A percentile compares a stretch with the other conserved stretches of the same genome.
phyloP scores from a whole-genome alignment of 768 basidiomycete genomes.

The Clavaria fumosa region DNA sequence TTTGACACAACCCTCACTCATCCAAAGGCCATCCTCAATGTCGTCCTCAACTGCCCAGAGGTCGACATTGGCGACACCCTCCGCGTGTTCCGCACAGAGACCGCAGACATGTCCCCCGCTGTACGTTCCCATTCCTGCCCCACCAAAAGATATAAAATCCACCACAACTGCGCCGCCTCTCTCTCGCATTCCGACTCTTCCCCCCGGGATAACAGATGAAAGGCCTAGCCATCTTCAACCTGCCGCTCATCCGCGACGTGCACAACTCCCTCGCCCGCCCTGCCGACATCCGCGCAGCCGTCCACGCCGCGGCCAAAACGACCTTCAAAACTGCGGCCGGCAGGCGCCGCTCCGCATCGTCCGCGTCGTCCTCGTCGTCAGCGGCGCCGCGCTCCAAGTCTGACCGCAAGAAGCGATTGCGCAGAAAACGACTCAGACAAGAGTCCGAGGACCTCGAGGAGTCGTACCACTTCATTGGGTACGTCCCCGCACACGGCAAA shows the following conservation, averaged over 20 bases:
- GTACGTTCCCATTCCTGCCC: conserved; percentile 22
- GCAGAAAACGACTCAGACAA: conserved; percentile 20
- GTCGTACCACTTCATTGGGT: conserved; percentile 50
- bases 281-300: conserved; percentile 9
- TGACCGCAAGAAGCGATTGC: conserved; percentile 10
- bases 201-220: conserved; percentile 53
- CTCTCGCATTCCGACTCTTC: not conserved
- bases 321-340: conserved; percentile 37
- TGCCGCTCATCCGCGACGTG: conserved; percentile 33
- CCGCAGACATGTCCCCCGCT: conserved; percentile 39
- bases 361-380: conserved; percentile 29
- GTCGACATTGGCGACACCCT: conserved; percentile 34
- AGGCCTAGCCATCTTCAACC: conserved; percentile 45
- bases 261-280: conserved; percentile 51
- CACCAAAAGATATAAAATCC: too few species aligned
- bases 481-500: conserved; percentile 43
- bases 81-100: conserved; percentile 30
- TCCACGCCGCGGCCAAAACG: conserved; percentile 5
- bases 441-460: conserved; percentile 25
- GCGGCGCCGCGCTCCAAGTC: conserved; percentile 11
- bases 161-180: too few species aligned
- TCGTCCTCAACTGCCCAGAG: conserved; percentile 38
- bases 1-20: too few species aligned
- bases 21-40: conserved; percentile 49
- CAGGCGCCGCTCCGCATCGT: conserved; percentile 35